phyloP scores from a whole-genome alignment of 441 rosid genomes.

The Pelargonium fulgidum region DNA sequence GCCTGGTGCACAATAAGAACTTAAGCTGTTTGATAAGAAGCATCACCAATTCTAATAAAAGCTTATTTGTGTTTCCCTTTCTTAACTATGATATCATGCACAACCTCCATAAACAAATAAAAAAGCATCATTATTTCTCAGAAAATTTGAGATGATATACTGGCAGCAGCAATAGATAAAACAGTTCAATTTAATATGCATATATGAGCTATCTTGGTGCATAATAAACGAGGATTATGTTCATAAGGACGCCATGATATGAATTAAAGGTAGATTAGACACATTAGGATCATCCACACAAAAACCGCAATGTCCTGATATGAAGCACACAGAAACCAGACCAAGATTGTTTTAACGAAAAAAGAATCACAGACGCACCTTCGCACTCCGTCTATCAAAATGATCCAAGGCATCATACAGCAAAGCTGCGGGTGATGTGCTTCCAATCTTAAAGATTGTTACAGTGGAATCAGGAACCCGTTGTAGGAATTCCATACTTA shows the following conservation, averaged over 20 bases:
- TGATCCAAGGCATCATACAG: slow-evolving; percentile 94
- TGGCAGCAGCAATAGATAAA: background rate
- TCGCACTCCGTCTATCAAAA: slow-evolving; percentile 91
- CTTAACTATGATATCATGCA: background rate
- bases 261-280: no score
- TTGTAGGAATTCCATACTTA: slow-evolving; percentile 86
- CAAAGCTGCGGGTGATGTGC: slow-evolving; percentile 90
- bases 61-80: background rate
- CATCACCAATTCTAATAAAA: slow-evolving; percentile 1
- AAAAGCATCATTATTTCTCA: background rate
- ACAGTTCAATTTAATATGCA: background rate
- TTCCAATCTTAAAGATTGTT: slow-evolving; percentile 90
- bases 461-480: slow-evolving; percentile 95
- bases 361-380: slow-evolving; percentile 35
- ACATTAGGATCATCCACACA: no score
- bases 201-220: background rate
- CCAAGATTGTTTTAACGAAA: background rate
- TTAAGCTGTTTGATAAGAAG: slow-evolving; percentile 14
- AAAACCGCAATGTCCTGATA: background rate
- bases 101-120: background rate
- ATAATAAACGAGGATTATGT: no score
- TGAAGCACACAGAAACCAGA: background rate
- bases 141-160: background rate
- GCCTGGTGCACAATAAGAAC: slow-evolving; percentile 50
- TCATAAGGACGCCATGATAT: no score